phyloP scores from a whole-genome alignment of 495 filamentous ascomycete genomes.

The Talaromyces stipitatus region DNA sequence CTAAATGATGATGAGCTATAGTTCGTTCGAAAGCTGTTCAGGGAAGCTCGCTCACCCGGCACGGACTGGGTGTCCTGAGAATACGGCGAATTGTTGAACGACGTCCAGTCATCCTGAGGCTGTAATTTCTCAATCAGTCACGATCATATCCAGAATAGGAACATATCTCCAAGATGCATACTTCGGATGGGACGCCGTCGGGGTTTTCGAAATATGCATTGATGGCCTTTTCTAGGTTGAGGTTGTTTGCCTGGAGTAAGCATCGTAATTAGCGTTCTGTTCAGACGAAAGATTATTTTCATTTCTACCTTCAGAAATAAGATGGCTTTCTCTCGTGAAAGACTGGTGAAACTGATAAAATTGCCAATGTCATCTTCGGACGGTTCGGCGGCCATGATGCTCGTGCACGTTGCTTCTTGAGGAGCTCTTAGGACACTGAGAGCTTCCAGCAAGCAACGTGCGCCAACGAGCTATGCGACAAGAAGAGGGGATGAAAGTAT shows the following conservation, averaged over 20 bases:
- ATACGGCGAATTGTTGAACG: background rate
- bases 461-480: background rate
- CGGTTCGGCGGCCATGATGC: slow-evolving; percentile 35
- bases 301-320: slow-evolving; percentile 36
- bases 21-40: background rate
- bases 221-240: slow-evolving; percentile 41
- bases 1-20: slow-evolving; percentile 19
- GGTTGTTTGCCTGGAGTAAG: slow-evolving; percentile 34
- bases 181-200: slow-evolving; percentile 27
- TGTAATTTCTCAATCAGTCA: background rate
- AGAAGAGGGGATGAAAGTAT: background rate
- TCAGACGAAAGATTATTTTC: background rate
- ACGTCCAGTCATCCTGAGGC: slow-evolving; percentile 1
- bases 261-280: background rate
- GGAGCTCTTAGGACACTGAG: background rate
- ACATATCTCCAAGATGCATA: slow-evolving; percentile 6
- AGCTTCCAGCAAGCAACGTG: slow-evolving; percentile 2
- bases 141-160: background rate
- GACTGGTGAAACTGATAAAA: slow-evolving; percentile 40
- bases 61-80: slow-evolving; percentile 8
- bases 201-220: slow-evolving; percentile 48
- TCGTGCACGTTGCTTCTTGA: slow-evolving; percentile 1
- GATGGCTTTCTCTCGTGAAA: slow-evolving; percentile 37
- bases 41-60: slow-evolving; percentile 3
- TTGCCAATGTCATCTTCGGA: slow-evolving; percentile 36